Conservation (phyloP, 768 basidiomycete genomes). For the Ephemerocybe angulata region DNA sequence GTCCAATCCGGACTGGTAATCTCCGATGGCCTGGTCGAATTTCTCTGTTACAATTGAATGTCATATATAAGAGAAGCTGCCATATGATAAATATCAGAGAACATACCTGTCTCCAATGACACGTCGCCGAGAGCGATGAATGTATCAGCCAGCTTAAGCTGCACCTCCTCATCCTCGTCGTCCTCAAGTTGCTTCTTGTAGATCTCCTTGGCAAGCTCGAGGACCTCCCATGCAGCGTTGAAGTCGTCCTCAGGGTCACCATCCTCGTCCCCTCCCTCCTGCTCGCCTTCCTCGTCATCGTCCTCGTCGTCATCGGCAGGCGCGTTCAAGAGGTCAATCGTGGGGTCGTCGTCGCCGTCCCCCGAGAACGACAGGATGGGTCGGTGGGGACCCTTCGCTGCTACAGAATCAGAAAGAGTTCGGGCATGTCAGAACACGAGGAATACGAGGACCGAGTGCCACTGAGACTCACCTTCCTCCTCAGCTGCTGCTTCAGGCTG, state of each 20-base stretch:
- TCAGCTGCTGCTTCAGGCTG: conserved; percentile 56
- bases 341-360: conserved; percentile 62
- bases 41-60: conserved; percentile 57
- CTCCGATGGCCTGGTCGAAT: conserved; percentile 89
- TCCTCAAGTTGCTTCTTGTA: conserved; percentile 62
- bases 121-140: conserved; percentile 92
- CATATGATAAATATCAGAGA: not conserved
- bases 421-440: not conserved
- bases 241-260: conserved; percentile 94
- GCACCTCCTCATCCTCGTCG: conserved; percentile 55
- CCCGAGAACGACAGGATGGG: conserved; percentile 79
- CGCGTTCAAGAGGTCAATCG: conserved; percentile 63
- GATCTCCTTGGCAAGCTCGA: conserved; percentile 90
- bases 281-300: conserved; percentile 51
- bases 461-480: conserved; percentile 25
- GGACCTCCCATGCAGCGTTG: conserved; percentile 94
- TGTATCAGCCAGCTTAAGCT: conserved; percentile 85
- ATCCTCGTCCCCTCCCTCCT: conserved; percentile 61
- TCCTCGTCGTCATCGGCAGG: conserved; percentile 44
- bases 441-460: not conserved
- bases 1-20: conserved; percentile 74
- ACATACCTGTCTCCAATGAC: conserved; percentile 90
- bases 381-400: conserved; percentile 34
- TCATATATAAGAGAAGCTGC: conserved; percentile 3
- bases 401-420: conserved; percentile 1